Percentiles rank a stretch among this genome's conserved stretches.
Conservation (phyloP, 106 monocot genomes). For the Acorus gramineus region DNA sequence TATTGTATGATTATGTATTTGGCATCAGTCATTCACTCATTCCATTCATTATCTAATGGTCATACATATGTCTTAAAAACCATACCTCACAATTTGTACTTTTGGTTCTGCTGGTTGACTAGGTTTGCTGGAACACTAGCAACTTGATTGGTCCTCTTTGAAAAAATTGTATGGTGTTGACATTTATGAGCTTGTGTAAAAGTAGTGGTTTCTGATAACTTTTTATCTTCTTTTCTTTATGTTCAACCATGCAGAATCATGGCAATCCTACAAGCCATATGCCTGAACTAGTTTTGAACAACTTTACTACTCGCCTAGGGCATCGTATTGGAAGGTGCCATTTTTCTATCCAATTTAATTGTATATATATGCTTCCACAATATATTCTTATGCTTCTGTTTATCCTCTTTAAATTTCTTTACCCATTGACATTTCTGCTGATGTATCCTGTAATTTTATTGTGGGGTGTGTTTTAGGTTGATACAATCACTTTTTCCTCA, state of each 20-base stretch:
- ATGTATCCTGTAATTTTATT: conserved; percentile 5
- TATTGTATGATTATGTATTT: too few relatives aligned
- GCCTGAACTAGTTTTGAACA: conserved; percentile 91
- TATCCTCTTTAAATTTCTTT: neutral
- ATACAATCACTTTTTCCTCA: conserved; percentile 91
- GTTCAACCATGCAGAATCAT: conserved; percentile 49
- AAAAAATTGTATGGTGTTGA: too few relatives aligned
- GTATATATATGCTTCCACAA: neutral
- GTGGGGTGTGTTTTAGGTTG: conserved; percentile 35
- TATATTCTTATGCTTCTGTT: neutral
- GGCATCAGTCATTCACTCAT: too few relatives aligned
- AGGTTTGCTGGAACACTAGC: too few relatives aligned
- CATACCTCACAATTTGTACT: too few relatives aligned
- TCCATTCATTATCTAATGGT: too few relatives aligned
- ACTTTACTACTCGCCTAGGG: conserved; percentile 88
- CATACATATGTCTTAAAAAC: too few relatives aligned
- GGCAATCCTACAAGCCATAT: conserved; percentile 84
- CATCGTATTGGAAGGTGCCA: conserved; percentile 76
- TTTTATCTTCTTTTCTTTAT: neutral
- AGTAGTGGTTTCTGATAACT: conserved; percentile 1
- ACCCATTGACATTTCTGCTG: neutral
- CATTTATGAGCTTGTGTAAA: neutral
- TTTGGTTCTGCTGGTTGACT: too few relatives aligned
- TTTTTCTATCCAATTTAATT: neutral
- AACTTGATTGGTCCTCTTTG: too few relatives aligned